phyloP scores from a whole-genome alignment of 2,329 filamentous ascomycete genomes.

The Aureobasidium uvarum region DNA sequence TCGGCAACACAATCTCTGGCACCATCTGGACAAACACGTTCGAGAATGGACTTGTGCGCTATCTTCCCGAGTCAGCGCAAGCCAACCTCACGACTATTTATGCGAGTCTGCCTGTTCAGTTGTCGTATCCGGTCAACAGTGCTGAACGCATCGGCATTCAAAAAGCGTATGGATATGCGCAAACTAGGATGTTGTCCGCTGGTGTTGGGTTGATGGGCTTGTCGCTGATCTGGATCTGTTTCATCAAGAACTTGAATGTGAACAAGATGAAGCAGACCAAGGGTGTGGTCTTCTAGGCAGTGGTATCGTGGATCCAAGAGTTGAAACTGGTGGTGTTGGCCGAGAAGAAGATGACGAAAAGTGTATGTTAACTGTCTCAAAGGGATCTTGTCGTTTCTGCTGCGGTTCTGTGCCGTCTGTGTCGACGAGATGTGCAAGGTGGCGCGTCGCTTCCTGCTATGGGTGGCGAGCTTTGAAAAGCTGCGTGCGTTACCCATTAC shows the following conservation, averaged over 20 bases:
- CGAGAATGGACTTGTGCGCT: constrained; percentile 39
- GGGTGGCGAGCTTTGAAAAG: no score
- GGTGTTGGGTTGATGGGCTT: constrained; percentile 36
- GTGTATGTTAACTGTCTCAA: no score
- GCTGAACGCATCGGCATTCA: constrained; percentile 47
- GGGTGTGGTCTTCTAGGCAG: constrained; percentile 44
- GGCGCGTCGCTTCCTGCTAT: no score
- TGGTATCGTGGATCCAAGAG: no score
- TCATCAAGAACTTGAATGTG: constrained; percentile 54
- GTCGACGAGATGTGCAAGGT: no score
- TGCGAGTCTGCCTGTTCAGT: constrained; percentile 53
- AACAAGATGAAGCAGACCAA: constrained; percentile 51
- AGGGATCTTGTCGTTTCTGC: no score
- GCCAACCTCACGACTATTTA: constrained; percentile 46
- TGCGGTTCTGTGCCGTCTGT: no score
- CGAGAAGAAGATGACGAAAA: no score
- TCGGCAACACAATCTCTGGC: constrained; percentile 24
- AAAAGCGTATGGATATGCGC: constrained; percentile 38
- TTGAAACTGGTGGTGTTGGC: no score
- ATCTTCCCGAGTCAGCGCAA: constrained; percentile 49
- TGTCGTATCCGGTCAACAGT: constrained; percentile 52
- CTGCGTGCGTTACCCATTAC: no score
- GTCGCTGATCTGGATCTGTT: constrained; percentile 42
- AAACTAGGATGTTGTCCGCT: constrained; percentile 40
- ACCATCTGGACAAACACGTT: constrained; percentile 28